Conservation (phyloP, 805 yeast species). For the Yarrowia keelungensis region DNA sequence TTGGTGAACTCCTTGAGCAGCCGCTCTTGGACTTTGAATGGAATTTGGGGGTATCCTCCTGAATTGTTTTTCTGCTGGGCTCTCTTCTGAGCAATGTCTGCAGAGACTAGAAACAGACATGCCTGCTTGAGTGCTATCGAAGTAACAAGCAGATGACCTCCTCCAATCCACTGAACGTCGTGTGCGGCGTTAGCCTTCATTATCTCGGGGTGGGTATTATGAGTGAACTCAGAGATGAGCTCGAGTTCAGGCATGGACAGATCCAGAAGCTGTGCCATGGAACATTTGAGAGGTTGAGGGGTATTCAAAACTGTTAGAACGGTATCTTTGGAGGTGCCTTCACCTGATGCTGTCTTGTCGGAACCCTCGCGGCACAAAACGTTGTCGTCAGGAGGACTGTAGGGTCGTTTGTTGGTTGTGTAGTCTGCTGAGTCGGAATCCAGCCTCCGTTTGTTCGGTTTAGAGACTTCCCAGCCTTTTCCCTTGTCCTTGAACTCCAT, state of each 20-base stretch:
- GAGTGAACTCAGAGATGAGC: background rate
- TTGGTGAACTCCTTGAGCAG: conserved; percentile 1
- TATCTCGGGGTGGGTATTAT: conserved; percentile 1
- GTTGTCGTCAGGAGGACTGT: too few relatives aligned
- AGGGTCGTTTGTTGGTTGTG: background rate
- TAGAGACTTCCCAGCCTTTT: background rate
- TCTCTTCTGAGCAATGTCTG: background rate
- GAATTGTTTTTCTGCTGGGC: background rate
- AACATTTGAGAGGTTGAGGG: background rate
- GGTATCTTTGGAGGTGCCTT: background rate
- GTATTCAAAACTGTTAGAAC: background rate
- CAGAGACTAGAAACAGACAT: background rate
- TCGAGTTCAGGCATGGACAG: background rate
- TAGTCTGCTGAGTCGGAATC: background rate
- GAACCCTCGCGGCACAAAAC: too few relatives aligned
- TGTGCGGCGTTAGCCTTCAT: background rate
- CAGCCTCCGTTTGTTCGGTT: background rate
- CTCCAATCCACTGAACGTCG: background rate
- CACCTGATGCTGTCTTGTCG: too few relatives aligned
- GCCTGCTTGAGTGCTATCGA: background rate
- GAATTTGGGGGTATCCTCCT: background rate
- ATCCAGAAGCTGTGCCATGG: background rate
- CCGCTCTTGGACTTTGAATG: background rate
- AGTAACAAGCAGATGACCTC: background rate
- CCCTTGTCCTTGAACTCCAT: too few relatives aligned